These are phyloP conservation scores for Globisporangium nagaii DNA, from an alignment of 352 stramenopile species.

Conservation along the genomic window DNA sequence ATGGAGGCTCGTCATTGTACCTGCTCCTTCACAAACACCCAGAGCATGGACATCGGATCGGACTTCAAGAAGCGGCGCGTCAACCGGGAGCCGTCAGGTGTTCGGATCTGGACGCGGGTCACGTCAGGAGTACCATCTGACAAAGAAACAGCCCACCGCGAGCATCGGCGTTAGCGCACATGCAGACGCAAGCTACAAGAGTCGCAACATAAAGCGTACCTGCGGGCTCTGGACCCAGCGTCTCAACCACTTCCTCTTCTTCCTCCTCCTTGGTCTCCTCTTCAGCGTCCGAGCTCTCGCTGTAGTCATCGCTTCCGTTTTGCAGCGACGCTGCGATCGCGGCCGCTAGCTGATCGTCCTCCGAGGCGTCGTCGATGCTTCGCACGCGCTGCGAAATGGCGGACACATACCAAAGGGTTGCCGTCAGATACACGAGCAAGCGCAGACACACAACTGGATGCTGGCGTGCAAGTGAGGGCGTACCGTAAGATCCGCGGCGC, in stretches of 20 bases:
- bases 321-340: conserved; percentile 79
- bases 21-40: conserved; percentile 68
- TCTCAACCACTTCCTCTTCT: conserved; percentile 32
- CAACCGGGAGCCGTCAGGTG: conserved; percentile 57
- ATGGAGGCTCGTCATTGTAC: too few species aligned
- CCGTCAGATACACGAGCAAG: not conserved
- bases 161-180: too few species aligned
- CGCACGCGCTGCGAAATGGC: not conserved
- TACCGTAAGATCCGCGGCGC: not conserved
- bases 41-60: conserved; percentile 58
- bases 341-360: conserved; percentile 74
- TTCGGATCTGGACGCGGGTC: conserved; percentile 67
- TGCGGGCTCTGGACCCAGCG: conserved; percentile 46
- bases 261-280: conserved; percentile 29
- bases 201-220: conserved; percentile 31
- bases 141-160: conserved; percentile 1
- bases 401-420: not conserved
- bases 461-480: not conserved
- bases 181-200: too few species aligned
- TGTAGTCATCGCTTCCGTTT: conserved; percentile 32
- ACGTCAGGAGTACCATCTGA: conserved; percentile 43
- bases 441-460: too few species aligned
- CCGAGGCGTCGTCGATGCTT: conserved; percentile 50
- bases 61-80: conserved; percentile 71
- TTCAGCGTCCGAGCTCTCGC: conserved; percentile 19